phyloP scores from a whole-genome alignment of 257 asterid species.

The Solanum chilense region DNA sequence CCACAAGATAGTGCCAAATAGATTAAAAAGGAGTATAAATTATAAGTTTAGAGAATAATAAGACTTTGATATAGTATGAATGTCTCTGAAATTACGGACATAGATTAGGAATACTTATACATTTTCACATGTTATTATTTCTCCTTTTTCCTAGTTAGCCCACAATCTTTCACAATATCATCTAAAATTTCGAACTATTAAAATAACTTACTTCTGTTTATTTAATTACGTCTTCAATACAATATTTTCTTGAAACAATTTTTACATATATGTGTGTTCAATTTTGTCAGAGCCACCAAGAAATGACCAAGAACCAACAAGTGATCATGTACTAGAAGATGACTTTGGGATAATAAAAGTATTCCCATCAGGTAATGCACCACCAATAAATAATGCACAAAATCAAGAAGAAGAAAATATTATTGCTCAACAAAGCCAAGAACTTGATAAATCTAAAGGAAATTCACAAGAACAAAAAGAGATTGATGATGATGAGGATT shows the following conservation, averaged over 20 bases:
- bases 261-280: no score
- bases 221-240: no score
- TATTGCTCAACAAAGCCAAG: neutral
- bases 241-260: no score
- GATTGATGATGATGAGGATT: neutral
- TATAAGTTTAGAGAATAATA: rapidly evolving
- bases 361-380: neutral
- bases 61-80: rapidly evolving
- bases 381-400: neutral
- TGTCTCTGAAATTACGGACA: no score
- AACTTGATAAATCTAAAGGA: neutral
- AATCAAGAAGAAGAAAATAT: neutral
- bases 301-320: neutral
- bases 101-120: rapidly evolving
- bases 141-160: no score
- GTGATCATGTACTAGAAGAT: neutral
- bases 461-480: neutral
- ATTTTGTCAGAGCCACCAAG: neutral
- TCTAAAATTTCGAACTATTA: no score
- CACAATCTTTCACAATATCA: neutral
- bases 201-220: no score
- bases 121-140: no score
- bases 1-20: no score
- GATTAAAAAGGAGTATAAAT: no score
- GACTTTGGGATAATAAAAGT: neutral